Percentiles rank a stretch among this genome's conserved stretches.
These are phyloP conservation scores for Pseudoneurospora amorphoporcata DNA, from an alignment of 495 filamentous ascomycete genomes.

Conservation along the genomic window DNA sequence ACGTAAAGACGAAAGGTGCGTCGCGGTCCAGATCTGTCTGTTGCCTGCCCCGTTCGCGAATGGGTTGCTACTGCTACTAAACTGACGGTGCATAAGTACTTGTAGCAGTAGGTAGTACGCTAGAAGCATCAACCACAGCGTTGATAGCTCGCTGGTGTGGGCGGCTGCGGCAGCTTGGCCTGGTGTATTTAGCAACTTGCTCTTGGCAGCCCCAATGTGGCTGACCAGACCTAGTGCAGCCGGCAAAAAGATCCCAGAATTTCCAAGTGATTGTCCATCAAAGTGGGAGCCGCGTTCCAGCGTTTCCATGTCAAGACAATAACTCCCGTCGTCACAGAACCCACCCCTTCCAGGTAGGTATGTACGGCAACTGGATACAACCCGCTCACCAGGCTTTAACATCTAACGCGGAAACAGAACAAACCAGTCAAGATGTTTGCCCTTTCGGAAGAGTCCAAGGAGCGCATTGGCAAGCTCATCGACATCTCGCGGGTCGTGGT, in stretches of 20 bases:
- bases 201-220: background rate
- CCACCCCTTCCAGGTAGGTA: background rate
- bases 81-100: background rate
- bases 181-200: background rate
- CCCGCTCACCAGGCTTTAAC: background rate
- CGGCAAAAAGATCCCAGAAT: background rate
- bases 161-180: background rate
- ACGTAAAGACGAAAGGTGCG: background rate
- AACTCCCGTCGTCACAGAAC: background rate
- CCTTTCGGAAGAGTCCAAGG: slow-evolving; percentile 97
- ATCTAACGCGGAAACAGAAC: background rate
- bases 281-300: background rate
- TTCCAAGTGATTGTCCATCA: background rate
- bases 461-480: slow-evolving; percentile 91
- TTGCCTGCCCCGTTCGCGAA: background rate
- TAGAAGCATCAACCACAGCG: fast-evolving
- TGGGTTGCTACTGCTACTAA: background rate
- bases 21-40: background rate
- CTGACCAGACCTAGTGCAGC: background rate
- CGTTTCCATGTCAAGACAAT: background rate
- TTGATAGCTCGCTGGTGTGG: background rate
- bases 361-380: background rate
- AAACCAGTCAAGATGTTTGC: slow-evolving; percentile 54
- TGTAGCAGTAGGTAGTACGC: background rate
- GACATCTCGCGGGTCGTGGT: slow-evolving; percentile 91